Percentiles rank a stretch among this genome's conserved stretches.
Conservation (phyloP, 2,329 filamentous ascomycete species). For the Sclerotinia subarctica region DNA sequence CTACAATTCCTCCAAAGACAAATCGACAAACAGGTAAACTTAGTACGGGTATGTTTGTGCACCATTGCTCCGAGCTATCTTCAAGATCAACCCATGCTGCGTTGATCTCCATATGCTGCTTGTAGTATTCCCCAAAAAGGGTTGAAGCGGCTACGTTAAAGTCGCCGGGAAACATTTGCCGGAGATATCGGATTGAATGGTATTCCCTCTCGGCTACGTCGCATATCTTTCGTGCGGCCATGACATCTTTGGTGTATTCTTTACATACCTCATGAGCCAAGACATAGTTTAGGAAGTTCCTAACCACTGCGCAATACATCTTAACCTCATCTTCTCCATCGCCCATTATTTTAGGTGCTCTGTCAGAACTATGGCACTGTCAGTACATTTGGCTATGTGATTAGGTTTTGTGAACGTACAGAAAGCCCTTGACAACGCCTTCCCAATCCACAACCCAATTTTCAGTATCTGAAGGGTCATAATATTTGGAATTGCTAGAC, state of each 20-base stretch:
- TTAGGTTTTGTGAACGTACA: conserved; percentile 51
- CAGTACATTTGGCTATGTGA: conserved; percentile 18
- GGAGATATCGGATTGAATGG: conserved; percentile 52
- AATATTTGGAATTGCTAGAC: conserved; percentile 47
- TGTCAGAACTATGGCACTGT: conserved; percentile 47
- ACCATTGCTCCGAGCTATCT: conserved; percentile 27
- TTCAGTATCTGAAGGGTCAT: conserved; percentile 48
- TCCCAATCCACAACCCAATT: conserved; percentile 79
- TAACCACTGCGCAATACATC: conserved; percentile 64
- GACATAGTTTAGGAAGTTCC: conserved; percentile 87
- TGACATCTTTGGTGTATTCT: conserved; percentile 69
- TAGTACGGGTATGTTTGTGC: conserved; percentile 25
- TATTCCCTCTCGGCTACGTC: conserved; percentile 65
- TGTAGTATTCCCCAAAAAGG: conserved; percentile 56
- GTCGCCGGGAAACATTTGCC: conserved; percentile 61
- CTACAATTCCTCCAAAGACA: conserved; percentile 46
- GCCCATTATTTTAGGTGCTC: conserved; percentile 54
- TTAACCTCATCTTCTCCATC: conserved; percentile 54
- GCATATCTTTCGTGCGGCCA: conserved; percentile 64
- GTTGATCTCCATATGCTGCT: conserved; percentile 23
- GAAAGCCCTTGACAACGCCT: conserved; percentile 71
- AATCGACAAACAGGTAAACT: conserved; percentile 43
- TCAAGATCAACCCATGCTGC: conserved; percentile 29
- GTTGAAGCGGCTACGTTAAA: conserved; percentile 77
- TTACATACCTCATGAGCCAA: conserved; percentile 81